Percentiles rank a stretch among this genome's conserved stretches.
Evolutionary conservation across 805 yeast species (phyloP).

Genomic region (Clavispora fructus): DNA sequence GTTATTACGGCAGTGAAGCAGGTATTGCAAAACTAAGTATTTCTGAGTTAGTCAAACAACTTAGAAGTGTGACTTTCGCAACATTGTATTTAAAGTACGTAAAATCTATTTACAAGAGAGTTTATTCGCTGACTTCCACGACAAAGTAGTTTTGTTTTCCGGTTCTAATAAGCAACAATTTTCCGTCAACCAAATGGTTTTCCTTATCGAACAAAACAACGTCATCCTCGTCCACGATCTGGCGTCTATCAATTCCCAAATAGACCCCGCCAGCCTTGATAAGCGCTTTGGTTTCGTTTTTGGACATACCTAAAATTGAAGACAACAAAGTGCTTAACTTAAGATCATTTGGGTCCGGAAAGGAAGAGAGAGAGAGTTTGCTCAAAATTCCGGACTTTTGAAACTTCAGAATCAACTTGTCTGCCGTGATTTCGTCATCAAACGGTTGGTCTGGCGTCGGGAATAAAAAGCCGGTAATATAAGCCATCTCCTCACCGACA

Average conservation of each 20-base stretch:
- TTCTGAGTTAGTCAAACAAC: too few relatives aligned
- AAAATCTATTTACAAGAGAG: neutral
- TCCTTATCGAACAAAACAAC: slow-evolving; percentile 43
- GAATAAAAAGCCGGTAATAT: slow-evolving; percentile 63
- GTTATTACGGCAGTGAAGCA: slow-evolving; percentile 46
- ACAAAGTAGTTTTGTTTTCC: slow-evolving; percentile 71
- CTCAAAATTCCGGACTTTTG: slow-evolving; percentile 51
- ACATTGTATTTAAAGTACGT: neutral
- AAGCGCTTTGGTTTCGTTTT: slow-evolving; percentile 55
- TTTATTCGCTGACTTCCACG: slow-evolving; percentile 20
- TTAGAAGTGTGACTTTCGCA: too few relatives aligned
- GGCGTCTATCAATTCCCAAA: slow-evolving; percentile 54
- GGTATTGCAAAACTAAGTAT: slow-evolving; percentile 14
- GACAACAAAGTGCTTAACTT: slow-evolving; percentile 52
- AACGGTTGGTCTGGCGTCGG: slow-evolving; percentile 49
- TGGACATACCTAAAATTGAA: slow-evolving; percentile 42
- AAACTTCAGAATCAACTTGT: slow-evolving; percentile 52
- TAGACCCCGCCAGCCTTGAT: slow-evolving; percentile 71
- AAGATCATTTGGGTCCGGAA: slow-evolving; percentile 25
- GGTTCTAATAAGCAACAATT: slow-evolving; percentile 58
- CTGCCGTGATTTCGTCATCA: slow-evolving; percentile 41
- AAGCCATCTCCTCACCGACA: slow-evolving; percentile 60
- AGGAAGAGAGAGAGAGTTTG: slow-evolving; percentile 23
- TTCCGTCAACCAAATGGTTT: slow-evolving; percentile 50
- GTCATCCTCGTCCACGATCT: slow-evolving; percentile 46